Evolutionary conservation across 805 yeast species (phyloP).

Genomic region (Saccharomyces paradoxus): DNA sequence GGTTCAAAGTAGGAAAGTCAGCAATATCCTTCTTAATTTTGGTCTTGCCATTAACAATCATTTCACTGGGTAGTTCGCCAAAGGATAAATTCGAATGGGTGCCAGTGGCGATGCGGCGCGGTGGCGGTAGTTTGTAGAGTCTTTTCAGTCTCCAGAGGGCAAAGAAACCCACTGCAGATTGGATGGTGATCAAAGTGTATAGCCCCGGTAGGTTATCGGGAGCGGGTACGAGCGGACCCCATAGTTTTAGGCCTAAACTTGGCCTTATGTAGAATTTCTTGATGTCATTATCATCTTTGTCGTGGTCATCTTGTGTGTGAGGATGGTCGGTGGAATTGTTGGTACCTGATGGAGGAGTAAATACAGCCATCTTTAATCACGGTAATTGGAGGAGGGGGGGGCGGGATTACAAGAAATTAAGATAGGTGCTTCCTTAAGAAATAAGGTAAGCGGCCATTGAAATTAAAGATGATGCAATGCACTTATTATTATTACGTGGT

Average conservation of each 20-base stretch:
- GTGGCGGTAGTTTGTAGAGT: conserved; percentile 3
- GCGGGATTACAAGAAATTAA: background rate
- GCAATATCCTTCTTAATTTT: conserved; percentile 23
- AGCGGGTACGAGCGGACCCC: conserved; percentile 73
- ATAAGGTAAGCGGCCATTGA: background rate
- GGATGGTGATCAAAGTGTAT: conserved; percentile 44
- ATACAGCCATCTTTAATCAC: conserved; percentile 21
- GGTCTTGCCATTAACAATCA: background rate
- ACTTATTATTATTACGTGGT: background rate
- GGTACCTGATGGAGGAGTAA: conserved; percentile 20
- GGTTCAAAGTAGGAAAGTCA: conserved; percentile 28
- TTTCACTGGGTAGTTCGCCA: background rate
- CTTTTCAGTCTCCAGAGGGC: conserved; percentile 18
- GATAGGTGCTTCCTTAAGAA: background rate
- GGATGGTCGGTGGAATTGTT: background rate
- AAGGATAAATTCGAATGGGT: background rate
- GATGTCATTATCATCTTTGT: conserved; percentile 12
- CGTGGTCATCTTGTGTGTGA: conserved; percentile 6
- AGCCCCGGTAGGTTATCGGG: conserved; percentile 53
- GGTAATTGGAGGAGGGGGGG: background rate
- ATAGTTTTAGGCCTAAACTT: conserved; percentile 47
- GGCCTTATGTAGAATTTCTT: conserved; percentile 39
- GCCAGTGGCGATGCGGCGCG: background rate
- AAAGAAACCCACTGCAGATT: conserved; percentile 41
- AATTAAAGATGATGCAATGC: background rate